Evolutionary conservation across 176 grass and related monocot species (phyloP), one percentile per base, ranked within the genome.

Genomic region (Phoenix dactylifera): DNA sequence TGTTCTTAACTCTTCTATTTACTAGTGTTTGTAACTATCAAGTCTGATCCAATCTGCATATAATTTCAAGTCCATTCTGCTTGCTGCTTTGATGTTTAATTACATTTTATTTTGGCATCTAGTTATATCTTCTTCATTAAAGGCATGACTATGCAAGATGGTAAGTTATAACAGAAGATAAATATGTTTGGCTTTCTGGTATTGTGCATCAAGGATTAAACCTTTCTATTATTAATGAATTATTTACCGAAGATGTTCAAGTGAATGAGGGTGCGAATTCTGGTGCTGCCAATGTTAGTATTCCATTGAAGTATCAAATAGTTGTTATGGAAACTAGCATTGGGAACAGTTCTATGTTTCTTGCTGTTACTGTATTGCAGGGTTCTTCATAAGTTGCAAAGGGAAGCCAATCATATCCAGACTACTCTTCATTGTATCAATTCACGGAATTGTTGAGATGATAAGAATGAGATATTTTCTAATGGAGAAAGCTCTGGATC

Each of bases 141-240:
- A 84, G 88, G 79, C 88, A 99, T 86, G 88, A 88, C 24, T 99
- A 93, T 79, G 94, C 94, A 57, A 93, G 88, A 76, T 99, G 89
- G 88, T 84, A 92, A 51, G 88, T 76, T 74, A 85, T 99, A 75
- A 80, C 83, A 57, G 94, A 93, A 74, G 94, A 98, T 55, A 80
- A 70, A 81, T 76, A 76, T 6, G 74, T 76, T n/a, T 76, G 88
- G 7, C 77, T 99, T 60, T 78, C 71, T 64, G 94, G 93, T 24
- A 28, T 74, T 86, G 94, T 84, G 44, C 77, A 88, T 7, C 70
- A 16, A 39, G 89, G 93, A 73, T 73, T 86, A 59, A 76, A 72
- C 57, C 78, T 99, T 78, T 85, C 88, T 79, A 54, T 75, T 64
- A 55, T 54, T 60, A 71, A 59, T 73, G 85, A 81, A 60, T 17